A percentile compares a stretch with the other conserved stretches of the same genome.
These are phyloP conservation scores for Alternaria sp. DNA, from an alignment of 2,329 filamentous ascomycete genomes.

Conservation along the genomic window DNA sequence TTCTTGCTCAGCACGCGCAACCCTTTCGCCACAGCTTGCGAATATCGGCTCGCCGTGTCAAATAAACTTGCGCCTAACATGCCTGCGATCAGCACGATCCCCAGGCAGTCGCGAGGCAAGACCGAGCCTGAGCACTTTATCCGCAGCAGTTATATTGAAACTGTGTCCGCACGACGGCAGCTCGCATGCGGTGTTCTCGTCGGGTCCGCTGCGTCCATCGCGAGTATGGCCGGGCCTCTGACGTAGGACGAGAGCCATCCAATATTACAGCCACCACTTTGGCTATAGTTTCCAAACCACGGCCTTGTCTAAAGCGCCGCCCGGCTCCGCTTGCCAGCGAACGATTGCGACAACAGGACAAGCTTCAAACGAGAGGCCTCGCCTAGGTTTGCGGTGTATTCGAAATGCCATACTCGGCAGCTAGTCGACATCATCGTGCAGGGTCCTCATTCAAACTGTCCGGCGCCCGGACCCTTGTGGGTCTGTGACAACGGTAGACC, in stretches of 20 bases:
- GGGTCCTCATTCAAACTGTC: slow-evolving; percentile 9
- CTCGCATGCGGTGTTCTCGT: slow-evolving; percentile 4
- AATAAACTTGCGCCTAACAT: slow-evolving; percentile 20
- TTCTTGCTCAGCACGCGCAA: slow-evolving; percentile 30
- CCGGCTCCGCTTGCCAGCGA: slow-evolving; percentile 11
- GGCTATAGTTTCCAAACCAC: neutral
- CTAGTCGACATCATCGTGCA: slow-evolving; percentile 29
- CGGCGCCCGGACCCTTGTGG: slow-evolving; percentile 17
- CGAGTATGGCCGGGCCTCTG: slow-evolving; percentile 21
- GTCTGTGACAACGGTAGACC: slow-evolving; percentile 17
- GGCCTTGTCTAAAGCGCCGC: neutral
- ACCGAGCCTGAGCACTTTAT: slow-evolving; percentile 8
- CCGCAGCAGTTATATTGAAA: slow-evolving; percentile 21
- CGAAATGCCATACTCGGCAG: slow-evolving; percentile 5
- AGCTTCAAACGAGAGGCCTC: neutral
- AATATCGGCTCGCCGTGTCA: slow-evolving; percentile 7
- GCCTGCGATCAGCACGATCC: slow-evolving; percentile 27
- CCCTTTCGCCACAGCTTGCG: slow-evolving; percentile 28
- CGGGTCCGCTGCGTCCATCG: neutral
- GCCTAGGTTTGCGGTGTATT: slow-evolving; percentile 6
- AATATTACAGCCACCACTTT: slow-evolving; percentile 11
- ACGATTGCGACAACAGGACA: neutral
- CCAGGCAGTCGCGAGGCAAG: slow-evolving; percentile 8
- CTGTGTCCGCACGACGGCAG: slow-evolving; percentile 12
- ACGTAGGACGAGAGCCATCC: slow-evolving; percentile 25